These are phyloP conservation scores for Pilobolus umbonatus DNA, from an alignment of 192 early-diverging fungal species.

Conservation along the genomic window DNA sequence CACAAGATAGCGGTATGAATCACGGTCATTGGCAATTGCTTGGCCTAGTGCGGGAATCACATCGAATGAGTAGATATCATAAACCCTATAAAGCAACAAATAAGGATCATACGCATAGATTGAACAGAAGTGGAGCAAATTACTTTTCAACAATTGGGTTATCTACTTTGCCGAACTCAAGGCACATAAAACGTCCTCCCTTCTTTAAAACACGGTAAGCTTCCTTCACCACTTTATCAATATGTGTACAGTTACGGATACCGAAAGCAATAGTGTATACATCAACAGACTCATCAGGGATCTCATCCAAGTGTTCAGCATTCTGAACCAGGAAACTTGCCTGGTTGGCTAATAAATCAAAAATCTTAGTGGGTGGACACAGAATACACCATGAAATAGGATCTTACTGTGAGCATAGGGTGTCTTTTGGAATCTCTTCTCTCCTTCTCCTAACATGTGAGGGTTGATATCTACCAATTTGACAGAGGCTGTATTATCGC, in stretches of 20 bases:
- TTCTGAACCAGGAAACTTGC: conserved; percentile 81
- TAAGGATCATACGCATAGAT: neutral
- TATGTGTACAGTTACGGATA: conserved; percentile 95
- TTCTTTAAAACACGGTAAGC: conserved; percentile 93
- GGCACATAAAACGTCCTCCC: conserved; percentile 92
- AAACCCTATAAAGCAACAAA: conserved; percentile 44
- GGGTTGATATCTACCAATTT: conserved; percentile 96
- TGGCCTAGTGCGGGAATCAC: conserved; percentile 88
- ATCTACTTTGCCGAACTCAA: conserved; percentile 89
- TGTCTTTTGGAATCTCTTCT: conserved; percentile 60
- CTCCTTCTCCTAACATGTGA: conserved; percentile 89
- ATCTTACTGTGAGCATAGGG: conserved; percentile 45
- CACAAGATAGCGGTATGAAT: conserved; percentile 96
- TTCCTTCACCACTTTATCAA: conserved; percentile 82
- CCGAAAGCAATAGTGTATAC: conserved; percentile 98
- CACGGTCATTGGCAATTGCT: conserved; percentile 80
- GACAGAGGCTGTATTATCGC: conserved; percentile 59
- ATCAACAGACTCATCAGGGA: conserved; percentile 78
- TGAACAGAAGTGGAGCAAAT: neutral
- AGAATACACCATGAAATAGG: conserved; percentile 21
- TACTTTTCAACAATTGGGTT: conserved; percentile 81
- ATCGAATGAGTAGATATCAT: conserved; percentile 92
- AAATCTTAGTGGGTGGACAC: neutral
- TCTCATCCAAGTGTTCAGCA: conserved; percentile 76
- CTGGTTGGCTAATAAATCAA: conserved; percentile 42